These are phyloP conservation scores for Nepenthes alata DNA, from an alignment of 179 eudicot genomes.

Conservation along the genomic window DNA sequence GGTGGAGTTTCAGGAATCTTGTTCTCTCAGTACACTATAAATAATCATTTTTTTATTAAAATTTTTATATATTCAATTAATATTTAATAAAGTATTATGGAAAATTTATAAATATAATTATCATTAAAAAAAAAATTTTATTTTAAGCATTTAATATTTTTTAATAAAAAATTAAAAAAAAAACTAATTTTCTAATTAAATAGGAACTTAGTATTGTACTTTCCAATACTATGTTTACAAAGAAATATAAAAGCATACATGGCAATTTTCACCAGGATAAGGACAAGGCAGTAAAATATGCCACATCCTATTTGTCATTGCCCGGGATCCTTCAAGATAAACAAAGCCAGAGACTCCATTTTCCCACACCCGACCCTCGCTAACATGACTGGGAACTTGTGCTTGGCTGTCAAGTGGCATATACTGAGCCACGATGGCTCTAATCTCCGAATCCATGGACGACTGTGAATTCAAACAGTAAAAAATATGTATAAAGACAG, in stretches of 20 bases:
- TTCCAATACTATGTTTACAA: too few relatives aligned
- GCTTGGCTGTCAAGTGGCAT: conserved; percentile 89
- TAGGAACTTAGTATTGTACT: too few relatives aligned
- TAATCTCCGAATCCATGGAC: conserved; percentile 90
- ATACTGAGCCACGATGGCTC: conserved; percentile 91
- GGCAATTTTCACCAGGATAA: neutral
- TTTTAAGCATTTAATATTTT: too few relatives aligned
- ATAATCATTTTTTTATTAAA: too few relatives aligned
- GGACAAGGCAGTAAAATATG: conserved; percentile 4
- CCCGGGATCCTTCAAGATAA: neutral
- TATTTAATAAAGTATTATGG: too few relatives aligned
- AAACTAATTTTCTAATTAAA: too few relatives aligned
- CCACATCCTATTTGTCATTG: conserved; percentile 4
- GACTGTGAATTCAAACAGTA: conserved; percentile 24
- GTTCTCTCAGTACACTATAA: too few relatives aligned
- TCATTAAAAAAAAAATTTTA: too few relatives aligned
- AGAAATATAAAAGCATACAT: neutral
- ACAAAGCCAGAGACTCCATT: neutral
- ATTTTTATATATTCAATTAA: too few relatives aligned
- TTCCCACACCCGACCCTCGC: conserved; percentile 41
- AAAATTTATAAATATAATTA: too few relatives aligned
- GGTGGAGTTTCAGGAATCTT: too few relatives aligned
- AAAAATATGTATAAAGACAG: neutral
- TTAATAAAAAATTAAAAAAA: too few relatives aligned
- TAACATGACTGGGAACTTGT: conserved; percentile 49